A percentile compares a stretch with the other conserved stretches of the same genome.
Evolutionary conservation across 1,284 basidiomycete species (phyloP).

Genomic region (Heterobasidion parviporum): DNA sequence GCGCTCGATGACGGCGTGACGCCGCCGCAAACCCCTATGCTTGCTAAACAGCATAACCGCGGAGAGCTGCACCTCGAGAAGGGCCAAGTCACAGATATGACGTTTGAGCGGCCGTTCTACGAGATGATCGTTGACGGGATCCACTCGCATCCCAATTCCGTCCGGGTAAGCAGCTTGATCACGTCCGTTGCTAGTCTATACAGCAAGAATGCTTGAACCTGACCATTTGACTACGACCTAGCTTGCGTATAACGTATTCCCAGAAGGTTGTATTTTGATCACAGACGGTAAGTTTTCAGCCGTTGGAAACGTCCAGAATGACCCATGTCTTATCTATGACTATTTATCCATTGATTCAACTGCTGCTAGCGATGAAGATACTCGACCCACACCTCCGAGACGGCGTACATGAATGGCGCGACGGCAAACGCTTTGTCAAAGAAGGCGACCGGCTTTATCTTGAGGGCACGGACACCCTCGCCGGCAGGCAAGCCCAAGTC

Average conservation of each 20-base stretch:
- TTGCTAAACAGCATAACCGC: slow-evolving; percentile 10
- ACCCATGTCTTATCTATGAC: not conserved
- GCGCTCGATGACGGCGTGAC: slow-evolving; percentile 57
- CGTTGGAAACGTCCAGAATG: not conserved
- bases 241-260: slow-evolving; percentile 79
- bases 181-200: not conserved
- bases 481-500: slow-evolving; percentile 53
- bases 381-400: slow-evolving; percentile 80
- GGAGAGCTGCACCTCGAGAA: slow-evolving; percentile 21
- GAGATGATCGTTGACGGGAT: slow-evolving; percentile 88
- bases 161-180: slow-evolving; percentile 46
- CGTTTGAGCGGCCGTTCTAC: slow-evolving; percentile 74
- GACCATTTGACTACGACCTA: slow-evolving; percentile 17
- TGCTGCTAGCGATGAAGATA: slow-evolving; percentile 66
- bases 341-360: slow-evolving; percentile 2
- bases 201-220: slow-evolving; percentile 3
- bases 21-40: slow-evolving; percentile 49
- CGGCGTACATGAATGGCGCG: slow-evolving; percentile 83
- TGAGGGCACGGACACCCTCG: slow-evolving; percentile 80
- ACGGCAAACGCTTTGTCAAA: slow-evolving; percentile 71
- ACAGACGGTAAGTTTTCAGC: slow-evolving; percentile 60
- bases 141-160: slow-evolving; percentile 86
- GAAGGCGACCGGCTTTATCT: slow-evolving; percentile 76
- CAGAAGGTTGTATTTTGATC: slow-evolving; percentile 80
- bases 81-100: slow-evolving; percentile 25